A percentile compares a stretch with the other conserved stretches of the same genome.
These are phyloP conservation scores for Pseudozyma pruni DNA, from an alignment of 1,284 basidiomycete species.

Conservation along the genomic window DNA sequence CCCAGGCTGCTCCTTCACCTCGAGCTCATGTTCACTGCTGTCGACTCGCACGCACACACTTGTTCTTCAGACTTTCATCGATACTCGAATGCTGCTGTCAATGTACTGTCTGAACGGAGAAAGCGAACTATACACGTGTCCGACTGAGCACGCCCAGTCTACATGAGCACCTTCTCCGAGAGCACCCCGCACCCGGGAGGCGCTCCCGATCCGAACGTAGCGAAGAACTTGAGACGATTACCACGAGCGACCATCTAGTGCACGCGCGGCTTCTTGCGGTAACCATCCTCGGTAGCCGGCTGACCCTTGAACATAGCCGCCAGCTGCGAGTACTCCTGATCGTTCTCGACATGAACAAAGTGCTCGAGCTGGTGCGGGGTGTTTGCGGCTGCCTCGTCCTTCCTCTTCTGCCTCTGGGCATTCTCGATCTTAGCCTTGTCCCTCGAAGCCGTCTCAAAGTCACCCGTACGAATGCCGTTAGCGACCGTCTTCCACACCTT, in stretches of 20 bases:
- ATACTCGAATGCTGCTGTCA: too few species aligned
- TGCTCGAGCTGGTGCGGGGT: slow-evolving; percentile 75
- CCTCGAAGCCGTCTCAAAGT: slow-evolving; percentile 88
- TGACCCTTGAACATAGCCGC: slow-evolving; percentile 54
- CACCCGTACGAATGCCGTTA: slow-evolving; percentile 87
- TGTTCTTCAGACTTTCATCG: too few species aligned
- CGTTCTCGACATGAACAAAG: slow-evolving; percentile 66
- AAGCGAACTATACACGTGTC: too few species aligned
- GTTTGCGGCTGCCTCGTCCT: slow-evolving; percentile 80
- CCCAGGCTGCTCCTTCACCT: too few species aligned
- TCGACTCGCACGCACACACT: too few species aligned
- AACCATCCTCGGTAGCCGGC: slow-evolving; percentile 55
- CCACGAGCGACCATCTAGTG: slow-evolving; percentile 1
- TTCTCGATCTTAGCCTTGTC: slow-evolving; percentile 97
- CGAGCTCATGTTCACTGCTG: too few species aligned
- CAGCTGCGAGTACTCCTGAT: slow-evolving; percentile 66
- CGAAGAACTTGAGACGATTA: too few species aligned
- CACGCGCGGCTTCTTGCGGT: slow-evolving; percentile 43
- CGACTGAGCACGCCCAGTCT: too few species aligned
- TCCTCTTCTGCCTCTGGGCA: slow-evolving; percentile 87
- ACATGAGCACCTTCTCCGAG: too few species aligned
- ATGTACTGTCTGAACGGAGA: too few species aligned
- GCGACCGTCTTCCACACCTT: slow-evolving; percentile 87
- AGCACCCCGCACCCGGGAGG: too few species aligned
- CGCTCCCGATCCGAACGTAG: too few species aligned